Conservation (phyloP, 768 basidiomycete genomes). For the Inosperma sp. region DNA sequence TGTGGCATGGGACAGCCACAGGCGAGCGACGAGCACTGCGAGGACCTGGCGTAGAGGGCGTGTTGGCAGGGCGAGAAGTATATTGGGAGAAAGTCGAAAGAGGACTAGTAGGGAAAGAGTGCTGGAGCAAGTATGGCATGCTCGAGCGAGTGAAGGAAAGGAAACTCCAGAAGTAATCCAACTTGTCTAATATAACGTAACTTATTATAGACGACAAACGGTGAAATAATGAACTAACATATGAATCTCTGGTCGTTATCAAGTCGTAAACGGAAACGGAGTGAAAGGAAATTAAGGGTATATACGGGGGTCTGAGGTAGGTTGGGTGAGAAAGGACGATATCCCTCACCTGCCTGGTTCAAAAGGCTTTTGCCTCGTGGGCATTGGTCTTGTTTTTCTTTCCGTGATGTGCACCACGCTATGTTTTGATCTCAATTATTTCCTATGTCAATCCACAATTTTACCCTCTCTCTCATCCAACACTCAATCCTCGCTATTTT, state of each 20-base stretch:
- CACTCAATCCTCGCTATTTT: no score
- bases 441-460: no score
- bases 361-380: no score
- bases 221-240: neutral
- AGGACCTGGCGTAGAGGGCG: neutral
- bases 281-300: neutral
- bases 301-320: neutral
- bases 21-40: neutral
- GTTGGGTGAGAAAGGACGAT: neutral
- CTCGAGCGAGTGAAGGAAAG: neutral
- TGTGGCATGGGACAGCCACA: conserved; percentile 6
- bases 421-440: no score
- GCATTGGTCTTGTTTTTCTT: no score
- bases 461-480: no score
- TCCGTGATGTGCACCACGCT: no score
- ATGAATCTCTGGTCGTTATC: neutral
- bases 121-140: conserved; percentile 4
- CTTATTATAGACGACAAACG: neutral
- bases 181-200: neutral
- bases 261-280: neutral
- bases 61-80: neutral
- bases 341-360: no score
- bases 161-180: conserved; percentile 5
- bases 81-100: neutral
- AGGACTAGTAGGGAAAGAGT: neutral